Evolutionary conservation across 371 early-diverging fungal species (phyloP), one percentile per base, ranked within the genome.

Genomic region (Mycotypha africana): DNA sequence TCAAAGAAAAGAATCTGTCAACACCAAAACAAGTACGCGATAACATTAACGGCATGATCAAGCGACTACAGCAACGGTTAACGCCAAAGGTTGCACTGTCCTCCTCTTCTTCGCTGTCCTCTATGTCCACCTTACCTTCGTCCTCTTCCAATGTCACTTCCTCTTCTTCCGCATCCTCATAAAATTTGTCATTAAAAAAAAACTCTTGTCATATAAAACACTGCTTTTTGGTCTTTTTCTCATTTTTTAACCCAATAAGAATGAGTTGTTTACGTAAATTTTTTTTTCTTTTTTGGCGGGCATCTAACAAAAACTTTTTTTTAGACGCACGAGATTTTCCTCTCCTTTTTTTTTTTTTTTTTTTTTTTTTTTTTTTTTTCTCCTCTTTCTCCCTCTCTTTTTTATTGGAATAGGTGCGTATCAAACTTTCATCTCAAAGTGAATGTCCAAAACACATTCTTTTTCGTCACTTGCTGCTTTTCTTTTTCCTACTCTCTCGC

Each of bases 361-460:
- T 28, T 28, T 28, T 28, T 28, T 28, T 8, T 8, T 28, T 28
- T 28, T 28, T 28, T 28, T 28, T 28, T 28, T 28, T 28, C 11
- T 11, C 11, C 41, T 34, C 42, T 42, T 42, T 44, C 38, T 38
- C 40, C 43, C 26, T 41, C 35, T 24, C 41, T 35, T 49, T 45
- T 50, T 50, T 50, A 37, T 50, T 50, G 47, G 54, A 54, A 54
- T 43, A 54, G 55, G 55, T 55, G 55, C 41, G 55, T 55, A 41
- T 31, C 21, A n/a, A n/a, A n/a, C n/a, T n/a, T n/a, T n/a, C n/a
- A n/a, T n/a, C n/a, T n/a, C n/a, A n/a, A n/a, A n/a, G n/a, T n/a
- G n/a, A n/a, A n/a, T n/a, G n/a, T n/a, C n/a, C n/a, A n/a, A n/a
- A n/a, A n/a, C n/a, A n/a, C n/a, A n/a, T n/a, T n/a, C n/a, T n/a